Evolutionary conservation across 176 grass and related monocot genomes (phyloP), one percentile per base, ranked within the genome.

Genomic region (Aegilops tauschii): DNA sequence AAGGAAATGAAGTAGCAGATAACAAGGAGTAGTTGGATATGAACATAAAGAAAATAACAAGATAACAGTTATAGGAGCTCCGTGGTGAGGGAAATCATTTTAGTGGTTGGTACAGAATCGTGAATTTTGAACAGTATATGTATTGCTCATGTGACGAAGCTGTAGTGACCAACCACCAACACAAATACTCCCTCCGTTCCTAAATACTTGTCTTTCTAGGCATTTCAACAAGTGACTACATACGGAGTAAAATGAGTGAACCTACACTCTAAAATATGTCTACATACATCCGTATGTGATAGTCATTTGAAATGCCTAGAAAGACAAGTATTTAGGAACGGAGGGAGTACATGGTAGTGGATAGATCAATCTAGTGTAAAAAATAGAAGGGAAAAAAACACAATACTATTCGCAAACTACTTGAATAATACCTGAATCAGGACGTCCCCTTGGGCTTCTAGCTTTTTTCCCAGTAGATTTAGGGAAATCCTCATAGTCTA

Each of bases 341-440:
- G 23, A 25, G 23, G 23, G 23, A 25, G 23, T 25, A 25, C 23
- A 40, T 81, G 23, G 5, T 29, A 69, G 30, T 14, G 18, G 65
- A 62, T 20, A 34, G 42, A 83, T 78, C 29, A 50, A 70, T 12
- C 9, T 12, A 16, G 5, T 62, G 85, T 49, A 49, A 18, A 84
- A 9, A 28, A 5, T 59, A 54, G 7, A 20, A 58, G 12, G 2
- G 8, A 9, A 64, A 11, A 31, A 61, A 44, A 7, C 16, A 83
- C 12, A 54, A 6, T 8, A 65, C 2, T 18, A 45, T 10, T 37
- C 39, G 6, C 58, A 77, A 64, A 30, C n/a, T 31, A 73, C 82
- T 73, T 75, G 50, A 78, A 65, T 69, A 35, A 87, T 93, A 95
- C 93, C 93, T 87, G 86, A 89, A 85, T 95, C 93, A 65, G 81